Conservation (phyloP, 371 early-diverging fungal species). For the Mucor piriformis region DNA sequence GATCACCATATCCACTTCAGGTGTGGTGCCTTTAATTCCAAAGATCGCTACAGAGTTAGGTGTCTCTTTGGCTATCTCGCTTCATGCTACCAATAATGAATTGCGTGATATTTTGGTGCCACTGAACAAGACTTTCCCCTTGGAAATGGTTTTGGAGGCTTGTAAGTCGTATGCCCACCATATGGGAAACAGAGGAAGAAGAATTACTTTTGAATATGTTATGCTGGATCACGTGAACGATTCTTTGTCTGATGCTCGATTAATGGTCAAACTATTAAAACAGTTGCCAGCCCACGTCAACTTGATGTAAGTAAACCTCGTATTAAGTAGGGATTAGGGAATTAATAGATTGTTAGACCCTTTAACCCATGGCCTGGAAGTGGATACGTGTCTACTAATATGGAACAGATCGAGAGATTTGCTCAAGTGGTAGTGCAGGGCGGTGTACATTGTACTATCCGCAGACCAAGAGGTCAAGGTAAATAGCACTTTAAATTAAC, state of each 20-base stretch:
- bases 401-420: constrained; percentile 57
- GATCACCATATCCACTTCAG: constrained; percentile 90
- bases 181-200: constrained; percentile 47
- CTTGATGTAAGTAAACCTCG: constrained; percentile 62
- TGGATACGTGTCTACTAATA: constrained; percentile 53
- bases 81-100: constrained; percentile 86
- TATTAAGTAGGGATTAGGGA: neutral
- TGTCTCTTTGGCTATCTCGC: constrained; percentile 83
- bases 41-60: constrained; percentile 77
- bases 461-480: constrained; percentile 64
- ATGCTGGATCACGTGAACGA: constrained; percentile 88
- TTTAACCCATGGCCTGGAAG: constrained; percentile 85
- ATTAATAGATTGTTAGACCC: constrained; percentile 43
- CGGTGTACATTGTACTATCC: constrained; percentile 57
- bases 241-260: constrained; percentile 65
- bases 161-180: constrained; percentile 63
- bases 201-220: constrained; percentile 86
- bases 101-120: constrained; percentile 85
- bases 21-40: constrained; percentile 82
- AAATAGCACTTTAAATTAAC: too few relatives aligned
- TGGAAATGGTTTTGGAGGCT: constrained; percentile 73
- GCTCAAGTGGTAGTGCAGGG: constrained; percentile 48
- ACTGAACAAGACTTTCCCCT: constrained; percentile 80
- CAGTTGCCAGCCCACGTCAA: constrained; percentile 83
- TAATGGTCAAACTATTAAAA: constrained; percentile 62